Conservation (phyloP, 2,329 filamentous ascomycete species). For the Cordyceps fumosorosea region DNA sequence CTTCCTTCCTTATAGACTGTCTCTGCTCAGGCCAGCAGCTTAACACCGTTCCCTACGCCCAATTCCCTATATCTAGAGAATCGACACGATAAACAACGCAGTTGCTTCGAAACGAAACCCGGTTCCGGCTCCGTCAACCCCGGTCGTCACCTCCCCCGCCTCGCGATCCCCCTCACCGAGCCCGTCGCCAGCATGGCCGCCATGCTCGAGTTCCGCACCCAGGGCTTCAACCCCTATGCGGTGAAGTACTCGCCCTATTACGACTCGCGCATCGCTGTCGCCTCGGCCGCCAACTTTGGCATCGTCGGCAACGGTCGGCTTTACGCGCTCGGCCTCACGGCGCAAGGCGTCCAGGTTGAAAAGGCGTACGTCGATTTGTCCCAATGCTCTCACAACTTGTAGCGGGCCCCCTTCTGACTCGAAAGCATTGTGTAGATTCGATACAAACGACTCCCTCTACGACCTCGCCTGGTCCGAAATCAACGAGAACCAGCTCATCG, state of each 20-base stretch:
- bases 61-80: neutral
- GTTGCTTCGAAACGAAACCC: too few relatives aligned
- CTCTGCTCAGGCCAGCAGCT: neutral
- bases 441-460: constrained; percentile 95
- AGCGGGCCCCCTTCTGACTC: neutral
- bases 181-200: constrained; percentile 33
- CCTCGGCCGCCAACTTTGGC: constrained; percentile 88
- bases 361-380: constrained; percentile 54
- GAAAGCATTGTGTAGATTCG: constrained; percentile 54
- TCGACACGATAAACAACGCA: neutral
- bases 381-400: neutral
- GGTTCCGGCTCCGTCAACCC: neutral
- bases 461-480: constrained; percentile 93
- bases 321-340: constrained; percentile 75
- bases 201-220: constrained; percentile 92
- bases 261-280: constrained; percentile 87
- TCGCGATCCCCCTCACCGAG: neutral
- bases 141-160: neutral
- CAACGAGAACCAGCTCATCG: constrained; percentile 89
- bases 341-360: constrained; percentile 75
- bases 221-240: constrained; percentile 91
- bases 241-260: constrained; percentile 99
- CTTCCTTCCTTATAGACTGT: neutral
- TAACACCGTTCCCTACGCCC: neutral
- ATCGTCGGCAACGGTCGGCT: constrained; percentile 92